Base-by-base conservation (phyloP, 495 filamentous ascomycete species). In the Annulohypoxylon bovei region DNA sequence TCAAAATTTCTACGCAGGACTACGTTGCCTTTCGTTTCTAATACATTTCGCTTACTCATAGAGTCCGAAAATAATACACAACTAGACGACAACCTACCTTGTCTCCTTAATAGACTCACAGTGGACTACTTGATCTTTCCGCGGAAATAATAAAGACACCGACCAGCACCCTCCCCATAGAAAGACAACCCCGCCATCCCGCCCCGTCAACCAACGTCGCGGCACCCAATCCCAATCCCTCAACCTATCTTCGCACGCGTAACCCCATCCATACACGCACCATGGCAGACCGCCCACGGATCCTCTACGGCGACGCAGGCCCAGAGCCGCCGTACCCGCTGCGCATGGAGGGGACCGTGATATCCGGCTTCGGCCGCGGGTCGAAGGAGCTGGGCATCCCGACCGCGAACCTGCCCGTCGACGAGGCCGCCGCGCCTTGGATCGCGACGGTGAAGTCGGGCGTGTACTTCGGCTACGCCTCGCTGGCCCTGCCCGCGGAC, bases 301-400 rank as follows among this genome's bases (percentile, higher is more conserved):
- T 92, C 67, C 85, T 90, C 25, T 96, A 95, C 55, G 83, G 89
- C 8, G 85, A 90, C 22, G 71, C 77, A 14, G 93, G 93, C 12
- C 95, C 95, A 9, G 79, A 85, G 64, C 58, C 87, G 12, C 95
- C 95, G 0, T 98, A 89, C 80, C 95, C 95, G 0, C 83, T 97
- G 67, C 87, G 83, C 50, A 86, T 98, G 76, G 88, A 88, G 40
- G 95, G 95, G 6, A 85, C 88, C 50, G 93, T 99, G 14, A 92
- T 98, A 73, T 90, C 91, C 76, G 95, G 95, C 39, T 98, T 98
- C 80, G 95, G 95, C 16, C 89, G 95, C 44, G 95, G 95, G 42
- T 94, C 91, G 77, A 95, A 92, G 82, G 93, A 97, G 85, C 89
- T 99, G 63, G 93, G 95, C 61, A 98, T 98, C 79, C 95, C 95